Conservation (phyloP, 257 asterid genomes). For the Primulina tabacum region DNA sequence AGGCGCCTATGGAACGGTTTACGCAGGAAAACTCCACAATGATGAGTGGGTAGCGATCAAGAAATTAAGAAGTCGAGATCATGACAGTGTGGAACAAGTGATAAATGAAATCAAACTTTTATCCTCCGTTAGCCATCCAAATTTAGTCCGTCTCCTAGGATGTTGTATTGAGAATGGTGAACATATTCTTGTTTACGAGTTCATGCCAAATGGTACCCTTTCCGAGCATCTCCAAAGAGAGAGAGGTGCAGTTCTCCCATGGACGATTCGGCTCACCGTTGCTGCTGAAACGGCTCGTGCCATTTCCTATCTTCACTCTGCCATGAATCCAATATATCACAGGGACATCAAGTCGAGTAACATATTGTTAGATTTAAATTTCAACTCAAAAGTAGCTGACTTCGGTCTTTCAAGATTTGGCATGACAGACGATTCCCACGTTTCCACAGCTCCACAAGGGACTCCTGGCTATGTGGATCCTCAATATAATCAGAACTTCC, state of each 20-base stretch:
- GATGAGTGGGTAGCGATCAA: constrained; percentile 78
- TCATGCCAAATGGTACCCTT: constrained; percentile 83
- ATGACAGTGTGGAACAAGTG: constrained; percentile 67
- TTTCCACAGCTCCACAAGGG: constrained; percentile 96
- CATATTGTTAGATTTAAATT: constrained; percentile 66
- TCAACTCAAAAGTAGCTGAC: constrained; percentile 84
- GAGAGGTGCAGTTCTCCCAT: constrained; percentile 59
- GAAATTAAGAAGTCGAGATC: constrained; percentile 60
- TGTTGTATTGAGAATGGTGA: constrained; percentile 86
- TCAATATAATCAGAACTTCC: constrained; percentile 91
- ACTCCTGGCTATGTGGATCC: constrained; percentile 97
- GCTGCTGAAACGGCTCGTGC: constrained; percentile 88
- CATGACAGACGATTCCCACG: constrained; percentile 84
- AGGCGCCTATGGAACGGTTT: constrained; percentile 95
- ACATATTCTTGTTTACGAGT: constrained; percentile 86
- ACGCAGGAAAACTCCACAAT: constrained; percentile 75
- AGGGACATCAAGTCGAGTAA: constrained; percentile 87
- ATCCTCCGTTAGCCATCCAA: constrained; percentile 88
- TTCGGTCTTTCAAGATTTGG: constrained; percentile 90
- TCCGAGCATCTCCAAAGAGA: constrained; percentile 83
- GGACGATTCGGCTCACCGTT: constrained; percentile 82
- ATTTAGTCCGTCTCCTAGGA: constrained; percentile 81
- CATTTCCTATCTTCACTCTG: constrained; percentile 77
- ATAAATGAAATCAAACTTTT: constrained; percentile 90
- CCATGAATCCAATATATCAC: constrained; percentile 79